A percentile compares a stretch with the other conserved stretches of the same genome.
Conservation (phyloP, 148 eudicot genomes). For the Rhododendron vialii region DNA sequence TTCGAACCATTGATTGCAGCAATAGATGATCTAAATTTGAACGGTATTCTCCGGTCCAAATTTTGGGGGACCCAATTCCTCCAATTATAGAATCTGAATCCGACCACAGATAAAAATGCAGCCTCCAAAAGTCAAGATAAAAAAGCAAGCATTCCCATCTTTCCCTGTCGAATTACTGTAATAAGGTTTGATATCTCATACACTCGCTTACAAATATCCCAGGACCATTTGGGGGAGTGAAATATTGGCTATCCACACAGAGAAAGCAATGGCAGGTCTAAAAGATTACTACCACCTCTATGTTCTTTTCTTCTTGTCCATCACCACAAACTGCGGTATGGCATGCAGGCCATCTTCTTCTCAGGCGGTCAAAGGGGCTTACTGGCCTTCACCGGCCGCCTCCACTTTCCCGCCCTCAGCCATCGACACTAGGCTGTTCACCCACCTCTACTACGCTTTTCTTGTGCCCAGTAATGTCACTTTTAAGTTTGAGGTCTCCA, state of each 20-base stretch:
- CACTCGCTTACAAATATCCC: neutral
- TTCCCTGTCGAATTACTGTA: neutral
- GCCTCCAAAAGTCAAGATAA: neutral
- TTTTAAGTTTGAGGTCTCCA: constrained; percentile 25
- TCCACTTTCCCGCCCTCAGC: constrained; percentile 23
- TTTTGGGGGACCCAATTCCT: neutral
- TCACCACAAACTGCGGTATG: constrained; percentile 1
- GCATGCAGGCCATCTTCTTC: neutral
- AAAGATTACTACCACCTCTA: neutral
- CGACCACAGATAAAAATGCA: neutral
- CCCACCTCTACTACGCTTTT: constrained; percentile 49
- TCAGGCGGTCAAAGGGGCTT: constrained; percentile 31
- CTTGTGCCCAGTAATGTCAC: constrained; percentile 35
- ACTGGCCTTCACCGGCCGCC: constrained; percentile 32
- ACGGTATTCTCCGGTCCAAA: neutral
- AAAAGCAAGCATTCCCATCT: neutral
- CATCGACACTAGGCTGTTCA: constrained; percentile 33
- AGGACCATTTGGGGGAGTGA: neutral
- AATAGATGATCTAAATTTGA: no score
- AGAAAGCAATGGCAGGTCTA: neutral
- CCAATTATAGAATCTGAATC: neutral
- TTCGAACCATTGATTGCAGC: neutral
- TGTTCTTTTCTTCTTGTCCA: neutral
- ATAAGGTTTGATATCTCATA: neutral
- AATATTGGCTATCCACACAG: neutral